Evolutionary conservation across 2,329 filamentous ascomycete species (phyloP).

Genomic region (Mycosphaerella arachidis): DNA sequence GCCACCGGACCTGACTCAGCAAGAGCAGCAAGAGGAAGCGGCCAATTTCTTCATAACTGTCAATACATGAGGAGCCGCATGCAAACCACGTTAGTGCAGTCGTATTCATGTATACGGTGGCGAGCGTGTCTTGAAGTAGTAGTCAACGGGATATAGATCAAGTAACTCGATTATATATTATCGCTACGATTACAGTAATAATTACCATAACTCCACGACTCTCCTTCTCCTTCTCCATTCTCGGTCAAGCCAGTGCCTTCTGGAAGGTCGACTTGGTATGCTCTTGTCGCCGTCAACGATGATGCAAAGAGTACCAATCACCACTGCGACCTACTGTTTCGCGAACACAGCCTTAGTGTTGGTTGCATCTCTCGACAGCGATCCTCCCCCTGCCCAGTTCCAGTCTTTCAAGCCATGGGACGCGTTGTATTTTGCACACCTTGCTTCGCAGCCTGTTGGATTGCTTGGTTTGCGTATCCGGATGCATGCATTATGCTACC

Average conservation of each 20-base stretch:
- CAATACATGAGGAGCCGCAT: neutral
- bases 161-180: neutral
- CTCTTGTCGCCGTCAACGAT: no score
- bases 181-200: neutral
- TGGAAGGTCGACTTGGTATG: no score
- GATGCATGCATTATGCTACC: neutral
- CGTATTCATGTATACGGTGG: neutral
- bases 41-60: neutral
- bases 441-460: neutral
- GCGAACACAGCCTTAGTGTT: no score
- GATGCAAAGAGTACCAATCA: no score
- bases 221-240: no score
- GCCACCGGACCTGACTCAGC: neutral
- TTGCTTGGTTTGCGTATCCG: neutral
- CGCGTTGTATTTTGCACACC: neutral
- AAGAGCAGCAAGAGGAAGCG: neutral
- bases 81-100: neutral
- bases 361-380: neutral
- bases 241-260: no score
- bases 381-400: neutral
- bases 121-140: neutral
- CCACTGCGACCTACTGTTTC: no score
- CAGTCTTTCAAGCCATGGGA: neutral
- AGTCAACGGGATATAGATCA: neutral
- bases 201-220: no score